These are phyloP conservation scores for Purpureocillium lavendulum DNA, from an alignment of 2,329 filamentous ascomycete genomes.

Conservation along the genomic window DNA sequence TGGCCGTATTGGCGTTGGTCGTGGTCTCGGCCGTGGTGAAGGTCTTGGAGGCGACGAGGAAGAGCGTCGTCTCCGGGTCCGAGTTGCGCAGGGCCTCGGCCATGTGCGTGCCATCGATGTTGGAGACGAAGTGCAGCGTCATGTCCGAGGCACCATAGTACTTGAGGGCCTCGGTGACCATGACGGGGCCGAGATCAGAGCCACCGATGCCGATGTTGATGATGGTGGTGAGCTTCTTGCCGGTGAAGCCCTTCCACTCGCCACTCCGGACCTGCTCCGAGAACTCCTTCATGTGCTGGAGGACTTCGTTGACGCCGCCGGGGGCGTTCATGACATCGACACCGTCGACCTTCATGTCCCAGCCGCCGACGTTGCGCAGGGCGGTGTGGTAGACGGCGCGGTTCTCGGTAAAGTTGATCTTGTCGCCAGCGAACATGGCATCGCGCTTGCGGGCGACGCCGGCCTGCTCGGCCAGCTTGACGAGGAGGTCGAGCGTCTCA, in stretches of 20 bases:
- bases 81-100: conserved; percentile 83
- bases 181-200: conserved; percentile 94
- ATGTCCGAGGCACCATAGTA: conserved; percentile 79
- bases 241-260: conserved; percentile 93
- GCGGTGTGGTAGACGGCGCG: conserved; percentile 94
- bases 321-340: conserved; percentile 86
- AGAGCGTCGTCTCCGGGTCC: conserved; percentile 95
- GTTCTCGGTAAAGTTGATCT: conserved; percentile 99
- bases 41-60: conserved; percentile 97
- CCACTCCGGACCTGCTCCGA: conserved; percentile 90
- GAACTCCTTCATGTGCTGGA: conserved; percentile 98
- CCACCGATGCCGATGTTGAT: conserved; percentile 98
- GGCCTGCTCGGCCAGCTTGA: conserved; percentile 87
- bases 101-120: conserved; percentile 98
- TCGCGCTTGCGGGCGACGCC: conserved; percentile 88
- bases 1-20: conserved; percentile 95
- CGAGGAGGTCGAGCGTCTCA: conserved; percentile 78
- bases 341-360: conserved; percentile 78
- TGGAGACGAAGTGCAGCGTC: conserved; percentile 96
- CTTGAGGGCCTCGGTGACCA: conserved; percentile 98
- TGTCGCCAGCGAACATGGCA: conserved; percentile 93
- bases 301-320: conserved; percentile 80
- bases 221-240: conserved; percentile 94
- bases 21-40: conserved; percentile 97
- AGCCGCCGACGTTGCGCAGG: conserved; percentile 79